A percentile compares a stretch with the other conserved stretches of the same genome.
Evolutionary conservation across 225 moss, liverwort and hornwort genomes (phyloP).

Genomic region (Marchantia polymorpha): DNA sequence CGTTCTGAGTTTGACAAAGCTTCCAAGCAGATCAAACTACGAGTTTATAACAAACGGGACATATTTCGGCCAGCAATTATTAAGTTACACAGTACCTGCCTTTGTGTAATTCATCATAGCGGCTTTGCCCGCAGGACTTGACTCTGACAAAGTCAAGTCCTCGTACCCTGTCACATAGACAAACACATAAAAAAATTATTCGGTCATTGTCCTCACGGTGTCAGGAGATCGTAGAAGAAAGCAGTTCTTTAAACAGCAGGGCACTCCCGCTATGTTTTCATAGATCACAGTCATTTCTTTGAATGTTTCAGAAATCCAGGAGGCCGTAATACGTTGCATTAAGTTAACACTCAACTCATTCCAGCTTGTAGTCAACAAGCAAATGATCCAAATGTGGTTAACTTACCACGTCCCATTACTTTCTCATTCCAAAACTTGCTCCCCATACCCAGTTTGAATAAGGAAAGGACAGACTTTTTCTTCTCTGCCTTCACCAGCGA

Average conservation of each 20-base stretch:
- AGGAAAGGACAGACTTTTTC: conserved; percentile 56
- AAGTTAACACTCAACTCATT: neutral
- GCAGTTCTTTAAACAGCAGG: no score
- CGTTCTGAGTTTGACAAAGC: no score
- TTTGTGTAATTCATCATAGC: conserved; percentile 65
- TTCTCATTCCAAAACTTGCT: conserved; percentile 62
- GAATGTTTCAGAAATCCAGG: neutral
- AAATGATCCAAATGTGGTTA: neutral
- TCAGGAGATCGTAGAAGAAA: neutral
- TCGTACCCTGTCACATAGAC: conserved; percentile 49
- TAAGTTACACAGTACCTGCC: conserved; percentile 65
- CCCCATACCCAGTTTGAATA: conserved; percentile 60
- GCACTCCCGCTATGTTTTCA: no score
- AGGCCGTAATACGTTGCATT: neutral
- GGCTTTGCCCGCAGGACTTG: conserved; percentile 40
- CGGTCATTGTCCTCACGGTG: neutral
- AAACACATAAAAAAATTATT: neutral
- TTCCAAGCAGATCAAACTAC: no score
- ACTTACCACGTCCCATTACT: conserved; percentile 62
- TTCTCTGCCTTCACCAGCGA: neutral
- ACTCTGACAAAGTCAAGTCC: conserved; percentile 55
- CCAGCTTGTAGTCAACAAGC: neutral
- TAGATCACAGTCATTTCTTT: neutral
- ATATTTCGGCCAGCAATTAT: neutral
- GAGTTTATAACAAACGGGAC: no score